Conservation (phyloP, 2,329 filamentous ascomycete species). For the Ceratocystis cubensis region DNA sequence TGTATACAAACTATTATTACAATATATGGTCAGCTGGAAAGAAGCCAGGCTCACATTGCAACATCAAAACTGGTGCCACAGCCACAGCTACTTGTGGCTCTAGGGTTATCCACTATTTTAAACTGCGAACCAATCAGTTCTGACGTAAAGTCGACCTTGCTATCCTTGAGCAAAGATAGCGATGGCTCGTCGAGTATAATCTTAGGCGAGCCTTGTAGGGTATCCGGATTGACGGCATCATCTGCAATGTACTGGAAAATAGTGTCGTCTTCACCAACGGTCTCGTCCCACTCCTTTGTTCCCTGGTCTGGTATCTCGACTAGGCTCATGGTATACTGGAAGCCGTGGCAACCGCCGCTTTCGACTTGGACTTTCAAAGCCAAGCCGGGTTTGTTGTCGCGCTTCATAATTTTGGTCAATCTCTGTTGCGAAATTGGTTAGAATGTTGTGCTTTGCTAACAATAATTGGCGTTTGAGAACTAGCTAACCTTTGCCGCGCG, state of each 20-base stretch:
- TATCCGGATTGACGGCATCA: constrained; percentile 28
- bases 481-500: constrained; percentile 68
- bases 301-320: constrained; percentile 44
- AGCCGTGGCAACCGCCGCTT: constrained; percentile 90
- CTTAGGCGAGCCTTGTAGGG: constrained; percentile 43
- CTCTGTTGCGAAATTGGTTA: constrained; percentile 36
- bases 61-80: constrained; percentile 98
- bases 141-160: constrained; percentile 91
- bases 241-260: constrained; percentile 61
- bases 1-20: not conserved
- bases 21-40: not conserved
- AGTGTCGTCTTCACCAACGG: constrained; percentile 63
- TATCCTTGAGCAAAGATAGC: constrained; percentile 77
- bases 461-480: constrained; percentile 21
- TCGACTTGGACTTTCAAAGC: constrained; percentile 87
- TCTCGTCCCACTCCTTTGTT: constrained; percentile 28
- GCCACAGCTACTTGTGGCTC: constrained; percentile 85
- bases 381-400: constrained; percentile 61
- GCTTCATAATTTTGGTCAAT: constrained; percentile 61
- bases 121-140: constrained; percentile 85
- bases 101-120: constrained; percentile 87
- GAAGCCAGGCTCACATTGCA: constrained; percentile 41
- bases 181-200: constrained; percentile 82
- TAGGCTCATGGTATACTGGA: constrained; percentile 91
- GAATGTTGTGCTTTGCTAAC: not conserved